Base-by-base conservation (phyloP, 768 basidiomycete species). In the Suillus clintonianus region DNA sequence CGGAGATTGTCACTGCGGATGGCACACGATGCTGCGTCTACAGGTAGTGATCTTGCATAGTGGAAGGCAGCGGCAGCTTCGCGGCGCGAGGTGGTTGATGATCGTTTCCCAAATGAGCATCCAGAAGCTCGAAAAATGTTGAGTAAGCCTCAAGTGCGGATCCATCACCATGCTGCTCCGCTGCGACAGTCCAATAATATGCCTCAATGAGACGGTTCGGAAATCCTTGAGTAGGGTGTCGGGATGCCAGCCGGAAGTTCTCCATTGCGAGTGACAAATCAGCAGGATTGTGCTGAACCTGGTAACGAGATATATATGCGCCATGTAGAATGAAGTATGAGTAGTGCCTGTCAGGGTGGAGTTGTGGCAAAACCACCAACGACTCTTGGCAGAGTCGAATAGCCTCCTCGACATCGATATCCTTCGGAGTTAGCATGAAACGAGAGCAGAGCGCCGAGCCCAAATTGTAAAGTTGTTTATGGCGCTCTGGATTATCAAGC, bases 21-120 rank as follows among this genome's bases (percentile, higher is more conserved):
- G 19, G 72, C 74, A 50, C 60, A 64, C 14, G 64, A 64, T 1
- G 60, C 64, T 19, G 64, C 53, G 55, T 64, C 47, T 14, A 37
- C 60, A 19, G 64, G 5, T 0, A 61, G 36, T 2, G 13, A 8
- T 19, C 10, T 13, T 4, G 5, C 3, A 5, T 19, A n/a, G n/a
- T n/a, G 1, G 2, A 61, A 61, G 1, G n/a, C 2, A 15, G 36
- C 43, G 0, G 54, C n/a, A 17, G 24, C 45, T 4, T 55, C 41
- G 15, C 61, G 37, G 3, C 60, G 64, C 13, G 53, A 55, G 1
- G 6, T 24, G 2, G 32, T 2, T 4, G 64, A 50, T 0, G 43
- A 22, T 7, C 60, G n/a, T 0, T 45, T 1, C n/a, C 2, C 4
- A 61, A 1, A 8, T 64, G 60, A 5, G 4, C 1, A 5, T 64